Percentiles rank a stretch among this genome's conserved stretches.
phyloP scores from a whole-genome alignment of 192 early-diverging fungal genomes.

The Lobosporangium transversale region DNA sequence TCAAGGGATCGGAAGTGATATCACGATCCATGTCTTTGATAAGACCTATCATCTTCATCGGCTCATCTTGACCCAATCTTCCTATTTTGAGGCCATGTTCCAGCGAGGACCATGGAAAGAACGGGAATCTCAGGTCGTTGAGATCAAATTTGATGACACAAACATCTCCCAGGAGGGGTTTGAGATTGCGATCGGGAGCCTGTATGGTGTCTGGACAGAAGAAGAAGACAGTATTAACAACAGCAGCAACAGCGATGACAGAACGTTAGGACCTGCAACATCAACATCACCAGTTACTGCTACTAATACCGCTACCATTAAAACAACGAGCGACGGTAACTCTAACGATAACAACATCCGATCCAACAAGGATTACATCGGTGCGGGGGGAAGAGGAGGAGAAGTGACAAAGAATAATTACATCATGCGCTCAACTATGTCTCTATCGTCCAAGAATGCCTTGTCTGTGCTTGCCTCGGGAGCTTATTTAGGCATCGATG shows the following conservation, averaged over 20 bases:
- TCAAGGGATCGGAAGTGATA: conserved; percentile 61
- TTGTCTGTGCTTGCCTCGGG: conserved; percentile 56
- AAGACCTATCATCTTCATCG: conserved; percentile 63
- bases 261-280: too few species aligned
- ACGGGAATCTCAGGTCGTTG: conserved; percentile 24
- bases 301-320: too few species aligned
- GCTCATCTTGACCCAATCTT: conserved; percentile 62
- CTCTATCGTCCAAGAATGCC: conserved; percentile 52
- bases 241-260: background rate
- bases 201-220: conserved; percentile 58
- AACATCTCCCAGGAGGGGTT: conserved; percentile 65
- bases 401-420: background rate
- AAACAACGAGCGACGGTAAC: background rate
- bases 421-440: too few species aligned
- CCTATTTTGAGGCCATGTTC: conserved; percentile 58
- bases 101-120: conserved; percentile 64
- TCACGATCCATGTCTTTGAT: conserved; percentile 55
- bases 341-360: background rate
- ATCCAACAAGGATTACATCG: background rate
- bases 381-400: too few species aligned
- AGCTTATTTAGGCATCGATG: conserved; percentile 61
- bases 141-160: conserved; percentile 59
- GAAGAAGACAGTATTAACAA: conserved; percentile 1
- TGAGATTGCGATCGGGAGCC: conserved; percentile 57
- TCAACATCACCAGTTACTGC: too few species aligned